Base-by-base conservation (phyloP, 2,329 filamentous ascomycete genomes). In the Verticillium zaregamsianum region DNA sequence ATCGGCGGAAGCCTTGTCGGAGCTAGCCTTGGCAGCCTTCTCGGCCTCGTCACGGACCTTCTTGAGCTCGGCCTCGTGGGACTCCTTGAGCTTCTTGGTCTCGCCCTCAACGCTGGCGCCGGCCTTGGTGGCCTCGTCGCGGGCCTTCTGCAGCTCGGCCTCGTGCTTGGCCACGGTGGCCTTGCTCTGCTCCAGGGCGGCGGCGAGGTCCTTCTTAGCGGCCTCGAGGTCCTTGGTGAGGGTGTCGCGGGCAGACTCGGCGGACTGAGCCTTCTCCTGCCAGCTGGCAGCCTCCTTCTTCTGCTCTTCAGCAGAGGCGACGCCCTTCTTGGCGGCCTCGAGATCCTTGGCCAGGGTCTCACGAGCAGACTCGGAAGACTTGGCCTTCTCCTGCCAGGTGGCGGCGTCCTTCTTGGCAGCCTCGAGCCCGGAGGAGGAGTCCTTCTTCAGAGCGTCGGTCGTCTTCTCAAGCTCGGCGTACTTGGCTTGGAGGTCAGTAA, bases 271-370 rank as follows among this genome's bases (percentile, higher is more conserved):
- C 62, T 68, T 66, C 57, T 66, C 61, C 55, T 69, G 59, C 59
- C 64, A 65, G 5, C 68, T 68, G 23, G 68, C 66, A 32, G 69
- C 65, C 7, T 69, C 68, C 66, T 73, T 69, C 71, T 72, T 66
- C 39, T 58, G 65, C 23, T 71, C 64, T 2, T 64, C 67, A 17
- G 71, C 56, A 52, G 73, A 20, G 64, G 62, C 20, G 67, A 61
- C 33, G 5, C 63, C 57, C 61, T 69, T 67, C 35, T 70, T 65
- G 37, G 65, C 62, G 57, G 70, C 62, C 35, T 69, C 61, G 11
- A 72, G 64, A 60, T 76, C 71, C 54, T 68, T 65, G 66, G 74
- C 72, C 49, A 76, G 69, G 23, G 69, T 66, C 25, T 65, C 63
- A 33, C 62, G 60, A 39, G 62, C 35, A n/a, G 60, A 14, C 59